These are phyloP conservation scores for Trametes cubensis DNA, from an alignment of 768 basidiomycete species.

Conservation along the genomic window DNA sequence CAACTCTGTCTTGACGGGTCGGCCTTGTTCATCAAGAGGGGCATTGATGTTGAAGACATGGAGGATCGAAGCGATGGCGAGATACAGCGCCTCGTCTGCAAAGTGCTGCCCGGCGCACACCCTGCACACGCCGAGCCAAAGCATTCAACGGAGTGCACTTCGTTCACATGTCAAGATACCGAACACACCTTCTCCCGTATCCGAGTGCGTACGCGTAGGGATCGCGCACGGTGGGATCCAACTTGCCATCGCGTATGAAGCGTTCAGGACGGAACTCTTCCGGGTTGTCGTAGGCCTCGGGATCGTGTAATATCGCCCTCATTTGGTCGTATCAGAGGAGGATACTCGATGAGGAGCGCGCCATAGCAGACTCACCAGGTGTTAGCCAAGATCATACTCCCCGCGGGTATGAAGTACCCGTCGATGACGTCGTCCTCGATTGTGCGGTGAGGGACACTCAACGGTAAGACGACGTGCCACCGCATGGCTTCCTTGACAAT, in stretches of 20 bases:
- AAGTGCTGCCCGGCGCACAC: conserved; percentile 22
- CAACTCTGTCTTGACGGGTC: neutral
- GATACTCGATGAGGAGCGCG: too few relatives aligned
- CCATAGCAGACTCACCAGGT: conserved; percentile 16
- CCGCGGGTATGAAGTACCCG: conserved; percentile 9
- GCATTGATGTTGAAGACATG: conserved; percentile 21
- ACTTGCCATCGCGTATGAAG: conserved; percentile 21
- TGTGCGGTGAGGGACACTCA: conserved; percentile 11
- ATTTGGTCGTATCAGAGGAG: too few relatives aligned
- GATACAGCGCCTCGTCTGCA: conserved; percentile 7
- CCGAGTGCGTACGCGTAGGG: conserved; percentile 14
- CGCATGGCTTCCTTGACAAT: conserved; percentile 36
- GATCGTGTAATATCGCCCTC: conserved; percentile 23
- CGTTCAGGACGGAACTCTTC: conserved; percentile 28
- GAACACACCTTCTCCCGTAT: conserved; percentile 20
- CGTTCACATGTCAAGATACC: too few relatives aligned
- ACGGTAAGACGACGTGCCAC: conserved; percentile 21
- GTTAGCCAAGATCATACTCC: conserved; percentile 11
- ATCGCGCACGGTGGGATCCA: conserved; percentile 26
- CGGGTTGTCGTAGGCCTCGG: conserved; percentile 23
- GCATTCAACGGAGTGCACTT: too few relatives aligned
- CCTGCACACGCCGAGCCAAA: neutral
- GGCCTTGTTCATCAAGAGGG: conserved; percentile 7
- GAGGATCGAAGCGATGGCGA: conserved; percentile 18
- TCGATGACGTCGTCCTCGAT: conserved; percentile 1